A percentile compares a stretch with the other conserved stretches of the same genome.
Conservation (phyloP, 257 asterid species). For the Linderniella brevidens region DNA sequence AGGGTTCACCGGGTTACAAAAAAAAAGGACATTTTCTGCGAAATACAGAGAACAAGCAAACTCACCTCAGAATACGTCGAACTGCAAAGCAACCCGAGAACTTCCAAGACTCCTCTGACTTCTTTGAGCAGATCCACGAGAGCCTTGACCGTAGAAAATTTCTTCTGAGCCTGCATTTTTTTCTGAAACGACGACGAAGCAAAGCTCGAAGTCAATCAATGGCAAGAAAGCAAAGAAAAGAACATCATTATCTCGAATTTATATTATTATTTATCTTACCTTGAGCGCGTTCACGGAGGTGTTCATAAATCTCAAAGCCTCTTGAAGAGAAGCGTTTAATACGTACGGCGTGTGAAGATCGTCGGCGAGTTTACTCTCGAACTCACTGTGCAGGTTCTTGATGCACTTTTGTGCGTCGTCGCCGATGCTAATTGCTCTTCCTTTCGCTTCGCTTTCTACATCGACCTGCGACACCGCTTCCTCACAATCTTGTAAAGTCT, state of each 20-base stretch:
- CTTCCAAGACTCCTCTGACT: slow-evolving; percentile 15
- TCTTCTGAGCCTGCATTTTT: slow-evolving; percentile 17
- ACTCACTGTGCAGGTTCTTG: slow-evolving; percentile 37
- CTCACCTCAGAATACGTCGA: slow-evolving; percentile 18
- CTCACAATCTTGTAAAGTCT: slow-evolving; percentile 63
- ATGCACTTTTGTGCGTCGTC: slow-evolving; percentile 39
- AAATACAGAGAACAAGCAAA: no score
- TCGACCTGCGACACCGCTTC: slow-evolving; percentile 26
- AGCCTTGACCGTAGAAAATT: slow-evolving; percentile 9
- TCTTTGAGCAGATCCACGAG: slow-evolving; percentile 15
- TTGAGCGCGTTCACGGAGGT: slow-evolving; percentile 31
- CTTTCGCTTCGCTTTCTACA: slow-evolving; percentile 22
- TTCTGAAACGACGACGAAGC: slow-evolving; percentile 11
- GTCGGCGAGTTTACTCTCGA: slow-evolving; percentile 52
- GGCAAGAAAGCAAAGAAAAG: not conserved
- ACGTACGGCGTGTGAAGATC: slow-evolving; percentile 71
- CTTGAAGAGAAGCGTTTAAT: slow-evolving; percentile 47
- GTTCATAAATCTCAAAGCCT: slow-evolving; percentile 45
- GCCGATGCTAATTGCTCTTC: slow-evolving; percentile 20
- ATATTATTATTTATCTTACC: slow-evolving; percentile 18
- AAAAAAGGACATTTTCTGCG: no score
- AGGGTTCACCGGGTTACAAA: no score
- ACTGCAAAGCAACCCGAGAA: slow-evolving; percentile 21
- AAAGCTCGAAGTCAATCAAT: not conserved
- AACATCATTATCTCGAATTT: not conserved